Conservation (phyloP, 352 stramenopile species). For the Phytophthora fragariae region DNA sequence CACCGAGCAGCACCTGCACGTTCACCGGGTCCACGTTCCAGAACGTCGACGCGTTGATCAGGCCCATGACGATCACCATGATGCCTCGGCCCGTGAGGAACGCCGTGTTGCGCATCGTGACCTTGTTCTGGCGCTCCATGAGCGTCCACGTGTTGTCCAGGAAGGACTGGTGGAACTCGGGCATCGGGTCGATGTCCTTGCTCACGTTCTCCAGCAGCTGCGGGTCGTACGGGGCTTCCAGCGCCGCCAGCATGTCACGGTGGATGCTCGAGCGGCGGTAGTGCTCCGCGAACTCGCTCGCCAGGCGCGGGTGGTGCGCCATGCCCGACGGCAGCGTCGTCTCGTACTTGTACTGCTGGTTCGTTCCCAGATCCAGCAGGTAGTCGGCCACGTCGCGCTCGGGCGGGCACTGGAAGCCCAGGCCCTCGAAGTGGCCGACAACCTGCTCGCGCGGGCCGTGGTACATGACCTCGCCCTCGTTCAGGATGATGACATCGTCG, state of each 20-base stretch:
- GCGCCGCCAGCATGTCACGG: constrained; percentile 14
- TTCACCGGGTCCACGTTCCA: constrained; percentile 42
- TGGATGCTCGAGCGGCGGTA: constrained; percentile 34
- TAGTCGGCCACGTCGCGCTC: constrained; percentile 50
- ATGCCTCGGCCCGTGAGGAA: constrained; percentile 42
- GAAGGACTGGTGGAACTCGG: constrained; percentile 45
- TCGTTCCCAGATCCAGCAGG: constrained; percentile 49
- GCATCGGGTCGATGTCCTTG: constrained; percentile 35
- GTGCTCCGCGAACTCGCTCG: constrained; percentile 34
- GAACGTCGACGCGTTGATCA: constrained; percentile 44
- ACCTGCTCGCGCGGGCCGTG: constrained; percentile 49
- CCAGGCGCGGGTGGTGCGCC: constrained; percentile 20
- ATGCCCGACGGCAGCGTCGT: constrained; percentile 6
- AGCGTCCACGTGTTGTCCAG: constrained; percentile 32
- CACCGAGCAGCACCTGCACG: constrained; percentile 54
- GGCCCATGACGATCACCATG: constrained; percentile 40
- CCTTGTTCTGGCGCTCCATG: constrained; percentile 50
- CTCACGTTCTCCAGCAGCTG: constrained; percentile 27
- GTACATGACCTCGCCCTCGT: constrained; percentile 34
- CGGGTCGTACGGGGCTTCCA: constrained; percentile 26
- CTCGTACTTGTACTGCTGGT: constrained; percentile 45
- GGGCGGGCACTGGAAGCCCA: constrained; percentile 40
- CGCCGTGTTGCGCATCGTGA: constrained; percentile 52
- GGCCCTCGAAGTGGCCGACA: constrained; percentile 50
- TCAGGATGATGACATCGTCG: constrained; percentile 29